Percentiles rank a stretch among this genome's conserved stretches.
Conservation (phyloP, 257 asterid species). For the Fraxinus pennsylvanica region DNA sequence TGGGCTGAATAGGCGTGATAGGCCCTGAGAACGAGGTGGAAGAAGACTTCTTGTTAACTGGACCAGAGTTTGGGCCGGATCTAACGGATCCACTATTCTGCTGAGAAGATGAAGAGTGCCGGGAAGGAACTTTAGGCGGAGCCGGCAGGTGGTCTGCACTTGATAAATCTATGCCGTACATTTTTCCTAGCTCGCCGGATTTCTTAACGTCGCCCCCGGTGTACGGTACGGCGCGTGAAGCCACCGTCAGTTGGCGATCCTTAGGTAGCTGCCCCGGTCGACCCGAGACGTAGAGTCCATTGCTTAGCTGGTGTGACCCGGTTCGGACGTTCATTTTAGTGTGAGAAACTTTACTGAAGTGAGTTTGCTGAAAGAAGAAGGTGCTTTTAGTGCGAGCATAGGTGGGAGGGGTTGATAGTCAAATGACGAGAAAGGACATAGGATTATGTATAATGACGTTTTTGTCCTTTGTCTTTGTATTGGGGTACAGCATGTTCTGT, state of each 20-base stretch:
- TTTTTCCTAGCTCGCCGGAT: constrained; percentile 86
- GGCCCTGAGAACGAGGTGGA: constrained; percentile 86
- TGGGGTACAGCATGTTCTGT: constrained; percentile 18
- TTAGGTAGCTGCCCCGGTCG: constrained; percentile 72
- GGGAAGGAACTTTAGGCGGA: constrained; percentile 54
- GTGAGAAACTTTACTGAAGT: background rate
- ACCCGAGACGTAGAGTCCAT: constrained; percentile 84
- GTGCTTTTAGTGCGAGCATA: constrained; percentile 32
- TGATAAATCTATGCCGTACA: constrained; percentile 72
- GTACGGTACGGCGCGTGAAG: constrained; percentile 73
- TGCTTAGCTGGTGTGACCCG: constrained; percentile 91
- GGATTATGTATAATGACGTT: constrained; percentile 15
- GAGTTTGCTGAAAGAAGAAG: constrained; percentile 10
- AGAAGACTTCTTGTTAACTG: constrained; percentile 64
- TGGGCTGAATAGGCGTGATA: constrained; percentile 82
- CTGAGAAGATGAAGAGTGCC: constrained; percentile 58
- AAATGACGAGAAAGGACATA: constrained; percentile 43
- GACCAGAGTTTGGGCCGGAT: constrained; percentile 90
- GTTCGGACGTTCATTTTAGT: constrained; percentile 61
- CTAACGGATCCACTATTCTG: constrained; percentile 82
- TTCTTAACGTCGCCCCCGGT: constrained; percentile 92
- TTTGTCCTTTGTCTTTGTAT: constrained; percentile 27
- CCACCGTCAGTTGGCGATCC: constrained; percentile 71
- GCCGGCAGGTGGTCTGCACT: constrained; percentile 54
- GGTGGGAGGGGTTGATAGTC: constrained; percentile 16